Percentiles rank a stretch among this genome's conserved stretches.
Conservation (phyloP, 108 stramenopile species). For the Cyclotella atomus region DNA sequence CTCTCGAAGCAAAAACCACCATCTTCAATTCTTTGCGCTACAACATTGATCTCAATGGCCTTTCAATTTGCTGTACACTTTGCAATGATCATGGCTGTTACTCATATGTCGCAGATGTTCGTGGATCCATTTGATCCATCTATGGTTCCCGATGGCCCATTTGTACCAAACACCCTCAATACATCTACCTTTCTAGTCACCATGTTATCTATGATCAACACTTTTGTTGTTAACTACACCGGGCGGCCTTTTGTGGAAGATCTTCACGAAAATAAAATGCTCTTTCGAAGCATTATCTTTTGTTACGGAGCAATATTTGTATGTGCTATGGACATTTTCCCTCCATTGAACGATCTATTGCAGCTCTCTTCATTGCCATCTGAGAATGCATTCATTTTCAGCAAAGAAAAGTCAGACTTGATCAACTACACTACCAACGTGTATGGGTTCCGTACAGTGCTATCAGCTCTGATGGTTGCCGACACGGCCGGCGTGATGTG, state of each 20-base stretch:
- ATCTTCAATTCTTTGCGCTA: slow-evolving; percentile 79
- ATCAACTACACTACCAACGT: slow-evolving; percentile 28
- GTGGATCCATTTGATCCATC: slow-evolving; percentile 85
- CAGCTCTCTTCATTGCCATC: slow-evolving; percentile 77
- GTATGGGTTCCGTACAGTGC: slow-evolving; percentile 59
- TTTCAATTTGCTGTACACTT: slow-evolving; percentile 91
- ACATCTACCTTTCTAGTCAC: slow-evolving; percentile 91
- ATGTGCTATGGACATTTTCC: slow-evolving; percentile 76
- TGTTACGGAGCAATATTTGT: slow-evolving; percentile 66
- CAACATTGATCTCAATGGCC: slow-evolving; percentile 78
- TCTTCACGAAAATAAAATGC: slow-evolving; percentile 78
- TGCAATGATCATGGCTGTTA: slow-evolving; percentile 58
- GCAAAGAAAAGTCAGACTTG: background rate
- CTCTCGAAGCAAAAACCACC: slow-evolving; percentile 85
- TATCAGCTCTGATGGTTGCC: slow-evolving; percentile 62
- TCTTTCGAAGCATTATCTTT: slow-evolving; percentile 69
- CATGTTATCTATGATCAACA: slow-evolving; percentile 85
- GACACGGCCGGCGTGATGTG: slow-evolving; percentile 60
- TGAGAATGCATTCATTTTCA: background rate
- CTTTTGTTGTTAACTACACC: slow-evolving; percentile 96
- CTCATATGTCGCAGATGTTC: slow-evolving; percentile 60
- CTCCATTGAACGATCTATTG: slow-evolving; percentile 80
- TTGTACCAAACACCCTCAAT: slow-evolving; percentile 94
- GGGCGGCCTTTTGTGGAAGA: slow-evolving; percentile 94
- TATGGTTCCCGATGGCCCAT: slow-evolving; percentile 92